Evolutionary conservation across 257 asterid genomes (phyloP).

Genomic region (Avicennia marina): DNA sequence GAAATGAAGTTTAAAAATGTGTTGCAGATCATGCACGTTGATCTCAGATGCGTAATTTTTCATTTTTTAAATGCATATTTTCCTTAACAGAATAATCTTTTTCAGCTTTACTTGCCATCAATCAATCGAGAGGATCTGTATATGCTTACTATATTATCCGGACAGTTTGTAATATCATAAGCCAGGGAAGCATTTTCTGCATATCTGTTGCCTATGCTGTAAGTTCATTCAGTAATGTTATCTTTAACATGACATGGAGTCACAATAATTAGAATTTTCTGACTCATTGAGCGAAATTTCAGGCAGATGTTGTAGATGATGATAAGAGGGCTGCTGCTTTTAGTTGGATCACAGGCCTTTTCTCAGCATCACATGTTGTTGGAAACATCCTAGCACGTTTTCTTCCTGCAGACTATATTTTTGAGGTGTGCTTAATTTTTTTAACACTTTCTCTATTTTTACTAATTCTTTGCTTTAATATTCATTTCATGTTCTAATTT

Average conservation of each 20-base stretch:
- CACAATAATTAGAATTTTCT: slow-evolving; percentile 6
- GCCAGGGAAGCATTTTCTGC: slow-evolving; percentile 16
- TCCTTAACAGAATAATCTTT: slow-evolving; percentile 10
- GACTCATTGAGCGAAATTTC: slow-evolving; percentile 14
- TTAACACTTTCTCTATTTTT: not conserved
- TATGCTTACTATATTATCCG: slow-evolving; percentile 73
- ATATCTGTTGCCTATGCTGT: slow-evolving; percentile 59
- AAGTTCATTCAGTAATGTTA: slow-evolving; percentile 28
- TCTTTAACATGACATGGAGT: not conserved
- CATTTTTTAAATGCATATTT: not conserved
- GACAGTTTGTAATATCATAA: slow-evolving; percentile 42
- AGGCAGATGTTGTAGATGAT: slow-evolving; percentile 82
- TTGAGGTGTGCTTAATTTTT: slow-evolving; percentile 43
- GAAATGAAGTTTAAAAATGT: no score
- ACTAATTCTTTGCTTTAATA: not conserved
- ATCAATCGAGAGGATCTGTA: slow-evolving; percentile 61
- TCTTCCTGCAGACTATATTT: slow-evolving; percentile 67
- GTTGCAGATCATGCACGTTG: no score
- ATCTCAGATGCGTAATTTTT: not conserved
- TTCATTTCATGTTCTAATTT: slow-evolving; percentile 11
- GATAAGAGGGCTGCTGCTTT: slow-evolving; percentile 66
- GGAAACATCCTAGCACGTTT: slow-evolving; percentile 83
- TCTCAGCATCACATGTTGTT: slow-evolving; percentile 84
- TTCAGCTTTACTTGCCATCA: slow-evolving; percentile 79
- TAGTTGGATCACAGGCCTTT: slow-evolving; percentile 86